Evolutionary conservation across 1,284 basidiomycete species (phyloP).

Genomic region (Cystobasidium slooffiae): DNA sequence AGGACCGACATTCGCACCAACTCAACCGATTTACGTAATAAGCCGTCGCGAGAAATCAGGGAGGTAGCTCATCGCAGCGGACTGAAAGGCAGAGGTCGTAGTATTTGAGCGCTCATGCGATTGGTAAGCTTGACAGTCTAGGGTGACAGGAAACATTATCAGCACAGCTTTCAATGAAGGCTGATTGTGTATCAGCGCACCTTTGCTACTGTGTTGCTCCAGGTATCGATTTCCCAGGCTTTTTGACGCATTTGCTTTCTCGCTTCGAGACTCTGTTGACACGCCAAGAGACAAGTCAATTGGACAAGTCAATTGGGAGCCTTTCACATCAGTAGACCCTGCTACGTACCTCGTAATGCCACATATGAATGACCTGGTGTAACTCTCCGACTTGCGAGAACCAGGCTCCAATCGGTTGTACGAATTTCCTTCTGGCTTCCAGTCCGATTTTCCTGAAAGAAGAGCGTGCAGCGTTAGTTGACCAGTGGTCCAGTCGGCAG

Average conservation of each 20-base stretch:
- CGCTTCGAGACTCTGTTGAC: conserved; percentile 81
- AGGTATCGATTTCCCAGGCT: conserved; percentile 89
- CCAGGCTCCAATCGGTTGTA: conserved; percentile 87
- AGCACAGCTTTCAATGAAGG: background rate
- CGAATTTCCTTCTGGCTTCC: conserved; percentile 47
- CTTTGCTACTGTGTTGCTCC: conserved; percentile 92
- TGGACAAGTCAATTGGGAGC: conserved; percentile 76
- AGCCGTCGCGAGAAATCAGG: background rate
- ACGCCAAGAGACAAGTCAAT: too few relatives aligned
- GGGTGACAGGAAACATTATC: background rate
- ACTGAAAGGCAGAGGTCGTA: conserved; percentile 74
- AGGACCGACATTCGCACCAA: too few relatives aligned
- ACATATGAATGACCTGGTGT: conserved; percentile 61
- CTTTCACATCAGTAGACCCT: background rate
- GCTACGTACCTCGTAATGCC: conserved; percentile 43
- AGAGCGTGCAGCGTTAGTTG: conserved; percentile 22
- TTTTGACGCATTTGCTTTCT: conserved; percentile 80
- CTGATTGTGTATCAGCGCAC: conserved; percentile 61
- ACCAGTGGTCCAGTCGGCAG: background rate
- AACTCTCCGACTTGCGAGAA: conserved; percentile 88
- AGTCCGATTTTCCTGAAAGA: conserved; percentile 83
- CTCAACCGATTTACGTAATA: background rate
- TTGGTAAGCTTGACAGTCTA: conserved; percentile 78
- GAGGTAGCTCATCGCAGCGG: conserved; percentile 61
- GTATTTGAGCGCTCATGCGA: conserved; percentile 76